Percentiles rank a stretch among this genome's conserved stretches.
These are phyloP conservation scores for Ballota nigra DNA, from an alignment of 257 asterid genomes.

Conservation along the genomic window DNA sequence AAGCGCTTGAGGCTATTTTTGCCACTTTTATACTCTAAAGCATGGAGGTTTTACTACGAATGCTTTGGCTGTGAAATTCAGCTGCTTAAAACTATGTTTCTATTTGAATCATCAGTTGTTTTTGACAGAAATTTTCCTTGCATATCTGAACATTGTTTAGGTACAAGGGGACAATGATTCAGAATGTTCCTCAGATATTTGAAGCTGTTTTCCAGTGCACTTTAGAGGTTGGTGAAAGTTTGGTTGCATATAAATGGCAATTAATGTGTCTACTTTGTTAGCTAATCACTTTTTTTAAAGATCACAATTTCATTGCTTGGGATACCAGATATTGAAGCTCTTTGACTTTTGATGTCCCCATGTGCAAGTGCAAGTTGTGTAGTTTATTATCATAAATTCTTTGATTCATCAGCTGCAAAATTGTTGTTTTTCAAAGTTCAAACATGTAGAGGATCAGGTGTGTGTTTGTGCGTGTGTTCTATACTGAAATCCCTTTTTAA, in stretches of 20 bases:
- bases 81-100: not conserved
- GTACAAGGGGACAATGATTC: conserved; percentile 80
- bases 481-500: not conserved
- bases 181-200: conserved; percentile 85
- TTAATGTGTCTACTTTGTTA: not conserved
- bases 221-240: conserved; percentile 60
- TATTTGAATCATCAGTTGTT: conserved; percentile 12
- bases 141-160: conserved; percentile 33
- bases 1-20: conserved; percentile 1
- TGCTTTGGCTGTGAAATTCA: not conserved
- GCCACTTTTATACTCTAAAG: not conserved
- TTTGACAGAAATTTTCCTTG: conserved; percentile 5
- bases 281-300: not conserved
- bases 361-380: not conserved
- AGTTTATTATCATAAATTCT: not conserved
- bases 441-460: not conserved
- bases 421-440: not conserved
- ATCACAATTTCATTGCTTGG: not conserved
- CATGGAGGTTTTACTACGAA: not conserved
- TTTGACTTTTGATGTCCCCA: not conserved
- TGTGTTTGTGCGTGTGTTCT: not conserved
- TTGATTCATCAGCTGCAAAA: conserved; percentile 3
- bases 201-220: conserved; percentile 95
- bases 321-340: not conserved
- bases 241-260: not conserved